Percentiles rank a stretch among this genome's conserved stretches.
Evolutionary conservation across 495 filamentous ascomycete species (phyloP).

Genomic region (Achaetomiella virescens): DNA sequence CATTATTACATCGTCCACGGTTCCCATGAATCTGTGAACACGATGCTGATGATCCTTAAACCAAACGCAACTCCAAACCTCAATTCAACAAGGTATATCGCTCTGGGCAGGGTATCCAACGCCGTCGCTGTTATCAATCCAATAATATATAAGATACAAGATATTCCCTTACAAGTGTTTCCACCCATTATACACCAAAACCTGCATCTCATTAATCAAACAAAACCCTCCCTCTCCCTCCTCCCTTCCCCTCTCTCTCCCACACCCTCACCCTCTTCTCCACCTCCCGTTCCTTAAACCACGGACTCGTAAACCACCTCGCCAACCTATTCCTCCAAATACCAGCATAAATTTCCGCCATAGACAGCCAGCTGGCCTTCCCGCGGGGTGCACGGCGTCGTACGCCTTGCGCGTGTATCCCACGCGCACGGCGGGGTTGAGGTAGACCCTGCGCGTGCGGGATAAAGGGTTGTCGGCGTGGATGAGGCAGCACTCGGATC

Average conservation of each 20-base stretch:
- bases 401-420: slow-evolving; percentile 60
- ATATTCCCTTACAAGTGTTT: slow-evolving; percentile 52
- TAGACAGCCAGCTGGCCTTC: slow-evolving; percentile 29
- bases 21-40: no score
- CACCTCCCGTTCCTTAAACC: slow-evolving; percentile 30
- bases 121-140: no score
- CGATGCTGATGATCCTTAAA: no score
- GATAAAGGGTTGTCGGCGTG: slow-evolving; percentile 62
- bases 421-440: slow-evolving; percentile 76
- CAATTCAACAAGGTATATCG: no score
- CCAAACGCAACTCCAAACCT: no score
- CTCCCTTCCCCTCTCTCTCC: slow-evolving; percentile 35
- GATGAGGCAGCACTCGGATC: slow-evolving; percentile 76
- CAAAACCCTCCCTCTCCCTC: slow-evolving; percentile 57
- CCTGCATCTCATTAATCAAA: slow-evolving; percentile 80
- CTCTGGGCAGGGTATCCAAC: not conserved
- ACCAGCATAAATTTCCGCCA: slow-evolving; percentile 20
- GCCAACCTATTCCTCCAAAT: slow-evolving; percentile 46
- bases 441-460: slow-evolving; percentile 54
- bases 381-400: slow-evolving; percentile 28
- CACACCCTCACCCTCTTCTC: slow-evolving; percentile 36
- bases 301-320: slow-evolving; percentile 24
- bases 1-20: no score
- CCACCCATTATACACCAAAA: slow-evolving; percentile 70
- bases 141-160: not conserved